Evolutionary conservation across 2,329 filamentous ascomycete species (phyloP).

Genomic region (Apiospora kogelbergensis): DNA sequence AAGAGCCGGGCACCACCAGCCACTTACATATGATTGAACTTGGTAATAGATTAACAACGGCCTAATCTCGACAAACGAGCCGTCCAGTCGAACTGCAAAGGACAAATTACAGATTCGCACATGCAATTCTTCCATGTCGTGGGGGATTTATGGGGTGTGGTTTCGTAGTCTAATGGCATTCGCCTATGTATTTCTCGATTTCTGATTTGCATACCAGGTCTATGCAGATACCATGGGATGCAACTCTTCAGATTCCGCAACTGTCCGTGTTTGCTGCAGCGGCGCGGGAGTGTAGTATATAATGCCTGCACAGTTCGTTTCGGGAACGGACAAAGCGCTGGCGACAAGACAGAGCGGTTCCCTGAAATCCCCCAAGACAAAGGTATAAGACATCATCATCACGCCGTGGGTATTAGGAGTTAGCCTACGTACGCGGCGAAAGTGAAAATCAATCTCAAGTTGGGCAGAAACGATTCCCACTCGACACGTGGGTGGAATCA

Average conservation of each 20-base stretch:
- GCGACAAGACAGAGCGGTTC: not conserved
- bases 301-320: not conserved
- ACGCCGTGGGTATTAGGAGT: not conserved
- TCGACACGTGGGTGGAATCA: constrained; percentile 10
- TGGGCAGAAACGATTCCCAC: constrained; percentile 1
- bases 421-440: not conserved
- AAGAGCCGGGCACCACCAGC: not conserved
- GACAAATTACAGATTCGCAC: not conserved
- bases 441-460: constrained; percentile 1
- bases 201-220: not conserved
- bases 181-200: not conserved
- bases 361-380: not conserved
- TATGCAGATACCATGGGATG: not conserved
- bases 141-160: not conserved
- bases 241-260: not conserved
- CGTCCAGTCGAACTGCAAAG: not conserved
- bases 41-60: not conserved
- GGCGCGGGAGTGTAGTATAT: not conserved
- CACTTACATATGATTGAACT: not conserved
- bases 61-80: not conserved
- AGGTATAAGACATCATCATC: not conserved
- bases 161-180: not conserved
- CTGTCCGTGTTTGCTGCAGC: not conserved
- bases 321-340: not conserved
- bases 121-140: not conserved